Evolutionary conservation across 257 asterid genomes (phyloP).

Genomic region (Solanum medicagineum): DNA sequence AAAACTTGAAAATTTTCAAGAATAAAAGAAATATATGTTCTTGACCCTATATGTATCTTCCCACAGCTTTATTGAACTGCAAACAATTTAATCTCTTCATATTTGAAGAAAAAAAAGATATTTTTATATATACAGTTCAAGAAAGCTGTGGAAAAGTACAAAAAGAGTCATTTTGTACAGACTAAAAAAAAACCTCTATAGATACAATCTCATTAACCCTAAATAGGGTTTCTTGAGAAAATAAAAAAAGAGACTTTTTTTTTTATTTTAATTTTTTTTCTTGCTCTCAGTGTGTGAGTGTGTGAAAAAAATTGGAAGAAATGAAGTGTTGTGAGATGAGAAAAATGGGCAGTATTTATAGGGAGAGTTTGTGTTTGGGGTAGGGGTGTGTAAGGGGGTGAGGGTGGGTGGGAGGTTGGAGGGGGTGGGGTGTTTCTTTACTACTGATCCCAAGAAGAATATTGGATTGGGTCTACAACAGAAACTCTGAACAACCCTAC

Average conservation of each 20-base stretch:
- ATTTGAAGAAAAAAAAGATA: not conserved
- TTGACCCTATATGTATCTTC: conserved; percentile 41
- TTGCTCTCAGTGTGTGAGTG: not conserved
- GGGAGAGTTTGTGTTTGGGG: conserved; percentile 9
- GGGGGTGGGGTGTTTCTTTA: conserved; percentile 9
- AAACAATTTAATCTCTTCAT: not conserved
- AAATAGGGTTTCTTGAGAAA: conserved; percentile 26
- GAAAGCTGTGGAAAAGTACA: conserved; percentile 96
- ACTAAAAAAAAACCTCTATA: not conserved
- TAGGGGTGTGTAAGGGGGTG: no score
- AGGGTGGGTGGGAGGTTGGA: not conserved
- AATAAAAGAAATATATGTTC: not conserved
- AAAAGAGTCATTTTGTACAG: conserved; percentile 33
- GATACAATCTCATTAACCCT: not conserved
- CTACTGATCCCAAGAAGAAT: conserved; percentile 97
- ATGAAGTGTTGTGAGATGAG: not conserved
- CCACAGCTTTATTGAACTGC: conserved; percentile 96
- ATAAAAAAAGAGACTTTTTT: no score
- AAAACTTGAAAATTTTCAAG: no score
- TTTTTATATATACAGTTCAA: conserved; percentile 58
- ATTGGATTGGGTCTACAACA: conserved; percentile 56
- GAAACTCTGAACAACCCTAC: conserved; percentile 6
- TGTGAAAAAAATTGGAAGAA: not conserved
- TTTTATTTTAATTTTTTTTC: not conserved
- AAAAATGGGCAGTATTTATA: conserved; percentile 34